These are phyloP conservation scores for Solanum verrucosum DNA, from an alignment of 257 asterid genomes.

Conservation along the genomic window DNA sequence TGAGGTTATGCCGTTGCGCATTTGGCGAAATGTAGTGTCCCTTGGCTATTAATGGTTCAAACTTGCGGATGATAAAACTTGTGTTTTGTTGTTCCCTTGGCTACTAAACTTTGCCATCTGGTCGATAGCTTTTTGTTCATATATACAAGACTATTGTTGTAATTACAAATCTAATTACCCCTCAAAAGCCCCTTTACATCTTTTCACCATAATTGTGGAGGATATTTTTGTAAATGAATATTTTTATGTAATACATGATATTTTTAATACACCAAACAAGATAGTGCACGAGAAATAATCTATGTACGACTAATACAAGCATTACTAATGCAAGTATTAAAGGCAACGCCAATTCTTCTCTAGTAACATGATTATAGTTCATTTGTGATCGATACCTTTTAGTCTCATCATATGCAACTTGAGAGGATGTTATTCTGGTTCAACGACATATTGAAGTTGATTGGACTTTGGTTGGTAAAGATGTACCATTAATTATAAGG, in stretches of 20 bases:
- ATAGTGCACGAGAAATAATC: too few species aligned
- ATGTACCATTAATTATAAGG: conserved; percentile 17
- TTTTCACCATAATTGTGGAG: too few species aligned
- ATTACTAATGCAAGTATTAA: too few species aligned
- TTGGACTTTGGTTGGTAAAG: not conserved
- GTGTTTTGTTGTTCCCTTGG: conserved; percentile 20
- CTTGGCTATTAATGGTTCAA: conserved; percentile 33
- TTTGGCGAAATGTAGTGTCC: conserved; percentile 26
- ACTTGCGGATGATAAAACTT: conserved; percentile 12
- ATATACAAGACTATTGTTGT: conserved; percentile 30
- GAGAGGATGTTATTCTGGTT: conserved; percentile 20
- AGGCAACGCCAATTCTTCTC: too few species aligned
- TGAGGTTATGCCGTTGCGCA: conserved; percentile 20
- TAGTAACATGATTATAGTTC: too few species aligned
- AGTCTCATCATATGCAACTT: conserved; percentile 16
- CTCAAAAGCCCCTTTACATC: too few species aligned
- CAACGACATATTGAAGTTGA: conserved; percentile 37
- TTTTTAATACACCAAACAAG: too few species aligned
- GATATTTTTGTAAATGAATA: too few species aligned
- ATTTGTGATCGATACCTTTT: too few species aligned
- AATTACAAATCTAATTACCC: too few species aligned
- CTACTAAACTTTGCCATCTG: conserved; percentile 27
- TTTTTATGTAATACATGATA: too few species aligned
- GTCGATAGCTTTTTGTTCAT: not conserved
- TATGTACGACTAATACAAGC: too few species aligned